Conservation (phyloP, 2,329 filamentous ascomycete species). For the Penicillium sp. region DNA sequence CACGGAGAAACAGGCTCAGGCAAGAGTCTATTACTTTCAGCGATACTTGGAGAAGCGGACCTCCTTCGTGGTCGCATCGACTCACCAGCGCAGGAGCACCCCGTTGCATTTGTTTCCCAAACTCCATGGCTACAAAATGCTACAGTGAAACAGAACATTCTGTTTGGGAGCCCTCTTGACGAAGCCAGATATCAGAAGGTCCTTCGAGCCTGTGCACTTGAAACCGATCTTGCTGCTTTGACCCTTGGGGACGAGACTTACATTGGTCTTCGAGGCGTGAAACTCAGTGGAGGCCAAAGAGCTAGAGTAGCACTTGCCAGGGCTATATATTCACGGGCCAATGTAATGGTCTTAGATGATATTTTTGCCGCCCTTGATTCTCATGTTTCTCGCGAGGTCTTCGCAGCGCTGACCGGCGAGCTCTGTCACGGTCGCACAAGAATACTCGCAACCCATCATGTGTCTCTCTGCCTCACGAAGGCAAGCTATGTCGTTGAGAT, state of each 20-base stretch:
- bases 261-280: conserved; percentile 77
- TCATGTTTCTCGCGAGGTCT: neutral
- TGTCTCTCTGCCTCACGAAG: neutral
- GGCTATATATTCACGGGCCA: neutral
- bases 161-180: conserved; percentile 69
- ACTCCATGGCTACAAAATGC: conserved; percentile 81
- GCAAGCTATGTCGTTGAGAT: neutral
- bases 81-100: neutral
- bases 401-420: neutral
- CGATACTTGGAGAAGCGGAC: conserved; percentile 67
- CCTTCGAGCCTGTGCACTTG: conserved; percentile 67
- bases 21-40: conserved; percentile 71
- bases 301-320: neutral
- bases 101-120: conserved; percentile 69
- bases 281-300: conserved; percentile 58
- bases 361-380: neutral
- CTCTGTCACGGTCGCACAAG: neutral
- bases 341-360: neutral
- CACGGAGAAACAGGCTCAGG: conserved; percentile 75
- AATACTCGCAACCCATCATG: neutral
- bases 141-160: conserved; percentile 71
- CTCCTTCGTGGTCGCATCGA: neutral
- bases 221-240: conserved; percentile 60
- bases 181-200: conserved; percentile 66
- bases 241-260: conserved; percentile 54